Base-by-base conservation (phyloP, 2,329 filamentous ascomycete species). In the Pseudogymnoascus sp. region DNA sequence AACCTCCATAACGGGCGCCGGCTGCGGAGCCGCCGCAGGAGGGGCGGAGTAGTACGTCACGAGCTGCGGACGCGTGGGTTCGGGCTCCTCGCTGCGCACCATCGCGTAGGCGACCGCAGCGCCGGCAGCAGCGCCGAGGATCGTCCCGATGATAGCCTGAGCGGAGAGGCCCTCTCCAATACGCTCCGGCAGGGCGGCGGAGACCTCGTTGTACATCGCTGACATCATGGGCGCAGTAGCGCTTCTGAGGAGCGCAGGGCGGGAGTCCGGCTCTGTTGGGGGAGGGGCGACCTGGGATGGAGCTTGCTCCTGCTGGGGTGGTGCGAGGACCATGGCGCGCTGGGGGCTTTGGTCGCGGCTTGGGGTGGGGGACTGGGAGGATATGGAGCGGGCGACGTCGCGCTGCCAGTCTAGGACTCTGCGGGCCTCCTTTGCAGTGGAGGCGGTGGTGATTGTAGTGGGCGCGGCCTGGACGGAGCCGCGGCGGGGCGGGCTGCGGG, bases 81-180 rank as follows among this genome's bases (percentile, higher is more conserved):
- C 65, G 13, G 71, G 67, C 4, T 68, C 67, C 50, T 89, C 86
- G 64, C 81, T 80, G 67, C 83, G 86, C 67, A 86, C 81, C 78
- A 91, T 86, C 21, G 85, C 86, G 75, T 95, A 96, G 8, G 90
- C 88, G 42, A 90, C 79, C 8, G 88, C 89, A 37, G 87, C 89
- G 40, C 89, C 89, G 16, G 90, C 90, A 14, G 90, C 90, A 33
- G 89, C 90, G 47, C 90, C 91, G 59, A 96, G 80, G 10, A 96
- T 79, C 6, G 89, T 88, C 6, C 91, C 89, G 53, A 95, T 81
- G 44, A 93, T 80, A 19, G 85, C 83, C 68, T 86, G 86, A 42
- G 84, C 80, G 60, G 79, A 81, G 14, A 53, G 44, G 24, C 44
- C 44, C 8, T 53, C 44, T n/a, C 44, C 44, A 11, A 53, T 53